Conservation (phyloP, 768 basidiomycete genomes). For the Gloeopeniophorella convolvens region DNA sequence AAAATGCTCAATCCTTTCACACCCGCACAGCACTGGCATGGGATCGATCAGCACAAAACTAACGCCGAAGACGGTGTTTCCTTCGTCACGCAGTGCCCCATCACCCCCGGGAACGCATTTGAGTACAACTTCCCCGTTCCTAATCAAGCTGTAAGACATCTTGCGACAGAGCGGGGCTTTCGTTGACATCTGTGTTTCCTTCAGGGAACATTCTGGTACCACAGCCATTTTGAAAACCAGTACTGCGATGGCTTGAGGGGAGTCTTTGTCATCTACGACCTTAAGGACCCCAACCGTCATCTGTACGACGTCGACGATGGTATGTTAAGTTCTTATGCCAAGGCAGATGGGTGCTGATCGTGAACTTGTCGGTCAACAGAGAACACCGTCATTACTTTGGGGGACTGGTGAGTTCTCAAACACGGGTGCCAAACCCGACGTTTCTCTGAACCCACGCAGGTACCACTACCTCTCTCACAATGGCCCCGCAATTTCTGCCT, state of each 20-base stretch:
- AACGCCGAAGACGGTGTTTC: slow-evolving; percentile 40
- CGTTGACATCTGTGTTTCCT: background rate
- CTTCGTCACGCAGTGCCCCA: slow-evolving; percentile 40
- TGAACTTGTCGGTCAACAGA: slow-evolving; percentile 1
- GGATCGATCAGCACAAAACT: slow-evolving; percentile 36
- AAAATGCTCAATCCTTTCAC: background rate
- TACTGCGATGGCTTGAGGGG: slow-evolving; percentile 33
- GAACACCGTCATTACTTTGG: slow-evolving; percentile 23
- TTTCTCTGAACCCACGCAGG: background rate
- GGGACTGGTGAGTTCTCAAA: no score
- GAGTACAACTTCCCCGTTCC: slow-evolving; percentile 32
- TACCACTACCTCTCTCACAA: background rate
- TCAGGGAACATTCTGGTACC: slow-evolving; percentile 30
- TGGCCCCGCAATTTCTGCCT: background rate
- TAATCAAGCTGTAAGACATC: slow-evolving; percentile 30
- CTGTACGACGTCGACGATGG: slow-evolving; percentile 28
- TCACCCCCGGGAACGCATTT: slow-evolving; percentile 35
- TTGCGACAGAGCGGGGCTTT: slow-evolving; percentile 27
- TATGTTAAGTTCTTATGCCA: slow-evolving; percentile 8
- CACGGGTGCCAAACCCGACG: no score
- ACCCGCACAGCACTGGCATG: slow-evolving; percentile 47
- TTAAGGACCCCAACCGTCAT: slow-evolving; percentile 21
- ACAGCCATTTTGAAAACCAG: slow-evolving; percentile 32
- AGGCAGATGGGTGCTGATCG: no score
- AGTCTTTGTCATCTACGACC: slow-evolving; percentile 26